These are phyloP conservation scores for Aspergillus saccharolyticus DNA, from an alignment of 495 filamentous ascomycete genomes.

Conservation along the genomic window DNA sequence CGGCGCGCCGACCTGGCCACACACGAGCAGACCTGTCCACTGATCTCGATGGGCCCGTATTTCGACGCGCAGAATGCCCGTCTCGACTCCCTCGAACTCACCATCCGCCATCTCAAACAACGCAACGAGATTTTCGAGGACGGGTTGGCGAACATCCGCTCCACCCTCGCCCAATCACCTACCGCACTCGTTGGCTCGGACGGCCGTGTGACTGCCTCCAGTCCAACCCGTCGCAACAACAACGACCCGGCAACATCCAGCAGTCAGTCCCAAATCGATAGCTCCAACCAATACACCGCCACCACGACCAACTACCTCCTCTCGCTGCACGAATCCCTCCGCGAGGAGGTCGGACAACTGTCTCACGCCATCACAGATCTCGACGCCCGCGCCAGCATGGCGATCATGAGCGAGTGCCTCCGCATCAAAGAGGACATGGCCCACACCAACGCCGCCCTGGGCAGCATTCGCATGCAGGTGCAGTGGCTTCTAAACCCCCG, in stretches of 20 bases:
- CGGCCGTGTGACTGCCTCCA: neutral
- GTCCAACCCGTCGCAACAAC: neutral
- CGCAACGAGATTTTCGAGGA: slow-evolving; percentile 57
- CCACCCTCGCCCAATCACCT: slow-evolving; percentile 35
- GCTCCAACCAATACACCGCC: slow-evolving; percentile 27
- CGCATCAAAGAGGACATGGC: slow-evolving; percentile 64
- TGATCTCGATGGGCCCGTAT: slow-evolving; percentile 55
- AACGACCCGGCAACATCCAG: neutral
- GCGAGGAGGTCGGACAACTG: slow-evolving; percentile 57
- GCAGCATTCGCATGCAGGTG: slow-evolving; percentile 59
- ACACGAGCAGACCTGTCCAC: slow-evolving; percentile 53
- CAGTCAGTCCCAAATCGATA: slow-evolving; percentile 13
- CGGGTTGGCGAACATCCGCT: slow-evolving; percentile 46
- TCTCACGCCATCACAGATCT: slow-evolving; percentile 55
- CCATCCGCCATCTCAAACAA: slow-evolving; percentile 50
- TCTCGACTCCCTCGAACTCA: slow-evolving; percentile 51
- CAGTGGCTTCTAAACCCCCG: slow-evolving; percentile 64
- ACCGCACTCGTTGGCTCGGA: slow-evolving; percentile 16
- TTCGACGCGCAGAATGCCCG: slow-evolving; percentile 53
- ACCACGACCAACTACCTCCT: slow-evolving; percentile 55
- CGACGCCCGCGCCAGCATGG: slow-evolving; percentile 62
- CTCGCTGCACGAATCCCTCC: slow-evolving; percentile 62
- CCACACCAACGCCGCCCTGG: slow-evolving; percentile 60
- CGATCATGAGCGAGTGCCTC: slow-evolving; percentile 63
- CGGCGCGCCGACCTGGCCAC: slow-evolving; percentile 43